These are phyloP conservation scores for Mycena crocata DNA, from an alignment of 768 basidiomycete genomes.

Conservation along the genomic window DNA sequence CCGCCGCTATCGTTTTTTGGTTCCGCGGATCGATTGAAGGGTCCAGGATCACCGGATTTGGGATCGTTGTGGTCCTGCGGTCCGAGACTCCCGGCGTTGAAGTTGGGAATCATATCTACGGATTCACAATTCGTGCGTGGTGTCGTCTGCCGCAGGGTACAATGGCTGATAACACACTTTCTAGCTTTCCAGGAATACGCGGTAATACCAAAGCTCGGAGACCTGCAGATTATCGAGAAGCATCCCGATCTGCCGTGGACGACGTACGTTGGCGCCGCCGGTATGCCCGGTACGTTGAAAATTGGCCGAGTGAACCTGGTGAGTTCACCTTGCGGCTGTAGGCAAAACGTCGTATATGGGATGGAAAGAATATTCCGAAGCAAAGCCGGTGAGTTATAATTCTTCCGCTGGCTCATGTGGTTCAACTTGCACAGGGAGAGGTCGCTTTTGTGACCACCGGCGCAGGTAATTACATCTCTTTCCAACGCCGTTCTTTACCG, in stretches of 20 bases:
- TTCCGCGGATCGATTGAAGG: not conserved
- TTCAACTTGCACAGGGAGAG: slow-evolving; percentile 46
- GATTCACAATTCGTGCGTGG: not conserved
- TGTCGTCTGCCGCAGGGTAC: too few species aligned
- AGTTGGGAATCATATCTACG: slow-evolving; percentile 47
- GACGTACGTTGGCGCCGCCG: slow-evolving; percentile 17
- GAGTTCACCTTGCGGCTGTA: too few species aligned
- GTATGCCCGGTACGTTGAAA: slow-evolving; percentile 33
- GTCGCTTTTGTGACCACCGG: slow-evolving; percentile 49
- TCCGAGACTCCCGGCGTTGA: slow-evolving; percentile 38
- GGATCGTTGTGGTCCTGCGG: slow-evolving; percentile 37
- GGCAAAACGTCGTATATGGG: slow-evolving; percentile 53
- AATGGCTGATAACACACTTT: too few species aligned
- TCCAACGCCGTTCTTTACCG: not conserved
- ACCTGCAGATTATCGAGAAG: not conserved
- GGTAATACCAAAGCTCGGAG: not conserved
- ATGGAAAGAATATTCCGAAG: slow-evolving; percentile 54
- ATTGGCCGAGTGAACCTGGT: too few species aligned
- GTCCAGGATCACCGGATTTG: slow-evolving; percentile 32
- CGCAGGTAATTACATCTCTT: not conserved
- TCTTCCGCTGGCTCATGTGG: not conserved
- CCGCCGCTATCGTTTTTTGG: too few species aligned
- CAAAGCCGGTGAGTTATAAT: slow-evolving; percentile 44
- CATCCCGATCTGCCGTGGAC: not conserved
- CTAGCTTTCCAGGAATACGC: slow-evolving; percentile 3